Evolutionary conservation across 192 early-diverging fungal species (phyloP).

Genomic region (Lunasporangiospora selenospora): DNA sequence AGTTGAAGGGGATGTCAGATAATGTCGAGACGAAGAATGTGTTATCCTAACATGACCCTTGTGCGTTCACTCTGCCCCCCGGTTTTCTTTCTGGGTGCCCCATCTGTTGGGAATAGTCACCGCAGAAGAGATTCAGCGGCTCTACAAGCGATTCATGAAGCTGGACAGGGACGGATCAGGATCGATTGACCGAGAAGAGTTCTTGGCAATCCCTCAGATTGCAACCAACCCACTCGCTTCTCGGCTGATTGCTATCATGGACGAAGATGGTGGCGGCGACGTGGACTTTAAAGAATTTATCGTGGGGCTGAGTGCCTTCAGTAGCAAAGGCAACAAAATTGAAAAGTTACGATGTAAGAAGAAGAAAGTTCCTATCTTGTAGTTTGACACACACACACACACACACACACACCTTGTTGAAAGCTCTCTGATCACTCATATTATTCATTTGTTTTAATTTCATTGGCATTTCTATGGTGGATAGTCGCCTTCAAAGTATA

Average conservation of each 20-base stretch:
- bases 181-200: conserved; percentile 93
- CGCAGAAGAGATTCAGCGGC: conserved; percentile 87
- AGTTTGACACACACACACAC: no score
- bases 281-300: conserved; percentile 98
- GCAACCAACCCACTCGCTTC: conserved; percentile 95
- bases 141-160: conserved; percentile 96
- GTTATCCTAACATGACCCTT: no score
- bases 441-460: no score
- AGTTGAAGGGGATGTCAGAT: no score
- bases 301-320: conserved; percentile 88
- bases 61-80: no score
- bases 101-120: conserved; percentile 67
- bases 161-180: conserved; percentile 94
- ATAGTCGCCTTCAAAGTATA: conserved; percentile 95
- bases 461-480: no score
- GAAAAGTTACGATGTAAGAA: conserved; percentile 90
- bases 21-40: no score
- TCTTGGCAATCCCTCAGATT: conserved; percentile 91
- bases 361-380: neutral
- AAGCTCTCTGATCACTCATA: no score
- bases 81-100: no score
- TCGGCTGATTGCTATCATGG: conserved; percentile 92
- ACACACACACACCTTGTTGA: no score
- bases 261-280: conserved; percentile 94
- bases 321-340: conserved; percentile 86